Evolutionary conservation across 352 stramenopile genomes (phyloP).

Genomic region (Phytophthora aleatoria): DNA sequence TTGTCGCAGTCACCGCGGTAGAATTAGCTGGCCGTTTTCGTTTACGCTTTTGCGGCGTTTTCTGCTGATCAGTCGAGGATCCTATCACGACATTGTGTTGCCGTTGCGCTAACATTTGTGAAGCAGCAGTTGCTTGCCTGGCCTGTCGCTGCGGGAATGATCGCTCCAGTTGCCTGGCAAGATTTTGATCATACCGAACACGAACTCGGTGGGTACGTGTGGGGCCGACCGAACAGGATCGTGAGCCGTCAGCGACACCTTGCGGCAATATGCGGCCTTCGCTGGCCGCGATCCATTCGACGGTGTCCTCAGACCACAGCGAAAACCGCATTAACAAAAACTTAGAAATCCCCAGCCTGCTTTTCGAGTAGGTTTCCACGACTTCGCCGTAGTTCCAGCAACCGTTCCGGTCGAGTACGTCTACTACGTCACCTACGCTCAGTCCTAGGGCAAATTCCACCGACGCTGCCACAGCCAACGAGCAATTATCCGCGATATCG

Average conservation of each 20-base stretch:
- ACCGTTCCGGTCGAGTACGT: constrained; percentile 78
- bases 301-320: constrained; percentile 56
- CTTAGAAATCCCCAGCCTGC: constrained; percentile 38
- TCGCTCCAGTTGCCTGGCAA: constrained; percentile 58
- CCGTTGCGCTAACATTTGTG: constrained; percentile 24
- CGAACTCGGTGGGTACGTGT: constrained; percentile 45
- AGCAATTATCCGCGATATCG: constrained; percentile 41
- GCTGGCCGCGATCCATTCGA: constrained; percentile 73
- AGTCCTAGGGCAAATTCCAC: constrained; percentile 70
- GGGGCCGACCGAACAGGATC: constrained; percentile 44
- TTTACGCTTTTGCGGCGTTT: constrained; percentile 44
- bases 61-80: constrained; percentile 28
- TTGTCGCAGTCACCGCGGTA: constrained; percentile 14
- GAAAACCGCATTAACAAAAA: constrained; percentile 72
- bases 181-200: constrained; percentile 51
- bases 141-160: constrained; percentile 53
- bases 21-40: constrained; percentile 36
- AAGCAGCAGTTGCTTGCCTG: constrained; percentile 30
- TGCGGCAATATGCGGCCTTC: constrained; percentile 78
- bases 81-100: constrained; percentile 15
- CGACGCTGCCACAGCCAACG: constrained; percentile 55
- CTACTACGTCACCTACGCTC: constrained; percentile 65
- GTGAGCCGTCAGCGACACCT: constrained; percentile 60
- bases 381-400: constrained; percentile 87
- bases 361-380: constrained; percentile 59